These are phyloP conservation scores for Mortierella sp. DNA, from an alignment of 371 early-diverging fungal genomes.

Conservation along the genomic window DNA sequence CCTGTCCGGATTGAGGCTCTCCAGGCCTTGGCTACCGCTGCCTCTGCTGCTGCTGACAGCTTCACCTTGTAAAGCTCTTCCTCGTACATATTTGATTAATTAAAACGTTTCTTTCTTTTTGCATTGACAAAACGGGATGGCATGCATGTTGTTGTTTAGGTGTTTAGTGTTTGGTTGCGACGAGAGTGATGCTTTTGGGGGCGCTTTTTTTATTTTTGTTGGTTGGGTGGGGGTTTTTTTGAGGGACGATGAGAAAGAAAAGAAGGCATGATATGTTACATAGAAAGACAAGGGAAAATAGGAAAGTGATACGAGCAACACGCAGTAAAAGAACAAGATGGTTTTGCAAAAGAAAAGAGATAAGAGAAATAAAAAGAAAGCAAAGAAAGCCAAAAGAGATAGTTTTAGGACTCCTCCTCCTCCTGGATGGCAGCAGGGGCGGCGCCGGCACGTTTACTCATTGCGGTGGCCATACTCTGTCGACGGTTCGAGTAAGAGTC, in stretches of 20 bases:
- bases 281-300: background rate
- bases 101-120: background rate
- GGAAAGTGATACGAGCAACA: background rate
- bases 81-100: background rate
- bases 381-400: background rate
- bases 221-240: background rate
- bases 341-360: conserved; percentile 7
- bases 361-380: background rate
- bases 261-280: background rate
- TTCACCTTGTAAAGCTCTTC: conserved; percentile 21
- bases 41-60: conserved; percentile 43
- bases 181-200: background rate
- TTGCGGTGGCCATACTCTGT: conserved; percentile 52
- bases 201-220: background rate
- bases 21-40: conserved; percentile 36
- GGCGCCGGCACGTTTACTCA: conserved; percentile 45
- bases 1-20: conserved; percentile 46
- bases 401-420: conserved; percentile 41
- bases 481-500: conserved; percentile 52
- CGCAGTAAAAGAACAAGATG: background rate
- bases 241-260: background rate
- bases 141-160: background rate
- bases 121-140: background rate
- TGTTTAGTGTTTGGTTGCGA: background rate
- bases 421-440: conserved; percentile 56